phyloP scores from a whole-genome alignment of 2,329 filamentous ascomycete species.

The Zasmidium citrigriseum region DNA sequence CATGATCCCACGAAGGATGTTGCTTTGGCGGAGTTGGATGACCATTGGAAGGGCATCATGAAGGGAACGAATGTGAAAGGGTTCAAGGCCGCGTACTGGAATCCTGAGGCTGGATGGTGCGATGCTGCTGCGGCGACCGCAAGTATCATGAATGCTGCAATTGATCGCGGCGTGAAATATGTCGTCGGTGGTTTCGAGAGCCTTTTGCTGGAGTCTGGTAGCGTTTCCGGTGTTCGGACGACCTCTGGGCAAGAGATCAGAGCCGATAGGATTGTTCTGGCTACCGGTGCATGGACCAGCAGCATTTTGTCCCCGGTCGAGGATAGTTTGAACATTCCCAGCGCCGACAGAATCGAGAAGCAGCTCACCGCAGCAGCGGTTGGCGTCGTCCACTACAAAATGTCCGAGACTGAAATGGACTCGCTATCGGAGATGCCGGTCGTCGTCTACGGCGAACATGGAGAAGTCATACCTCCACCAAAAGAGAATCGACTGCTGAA shows the following conservation, averaged over 20 bases:
- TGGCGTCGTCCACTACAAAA: conserved; percentile 58
- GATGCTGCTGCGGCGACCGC: conserved; percentile 51
- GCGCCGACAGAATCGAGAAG: conserved; percentile 50
- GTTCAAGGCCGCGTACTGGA: conserved; percentile 49
- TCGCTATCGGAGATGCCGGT: conserved; percentile 55
- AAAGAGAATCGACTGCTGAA: conserved; percentile 54
- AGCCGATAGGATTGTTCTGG: conserved; percentile 57
- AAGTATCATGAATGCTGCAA: conserved; percentile 46
- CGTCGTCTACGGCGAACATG: conserved; percentile 50
- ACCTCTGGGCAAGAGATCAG: conserved; percentile 48
- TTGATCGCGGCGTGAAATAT: conserved; percentile 48
- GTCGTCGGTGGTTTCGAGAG: conserved; percentile 46
- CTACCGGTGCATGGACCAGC: conserved; percentile 60
- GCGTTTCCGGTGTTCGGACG: conserved; percentile 49
- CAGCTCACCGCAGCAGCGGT: conserved; percentile 62
- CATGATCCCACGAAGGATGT: conserved; percentile 45
- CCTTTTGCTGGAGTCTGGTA: conserved; percentile 41
- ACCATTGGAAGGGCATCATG: conserved; percentile 45
- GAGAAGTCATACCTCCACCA: conserved; percentile 54
- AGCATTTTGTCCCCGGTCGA: conserved; percentile 54
- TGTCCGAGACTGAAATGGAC: conserved; percentile 53
- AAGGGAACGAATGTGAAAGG: conserved; percentile 39
- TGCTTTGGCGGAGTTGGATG: conserved; percentile 42
- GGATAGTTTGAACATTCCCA: conserved; percentile 44
- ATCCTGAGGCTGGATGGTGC: conserved; percentile 56